These are phyloP conservation scores for Scedosporium dehoogii DNA, from an alignment of 2,329 filamentous ascomycete species.

Conservation along the genomic window DNA sequence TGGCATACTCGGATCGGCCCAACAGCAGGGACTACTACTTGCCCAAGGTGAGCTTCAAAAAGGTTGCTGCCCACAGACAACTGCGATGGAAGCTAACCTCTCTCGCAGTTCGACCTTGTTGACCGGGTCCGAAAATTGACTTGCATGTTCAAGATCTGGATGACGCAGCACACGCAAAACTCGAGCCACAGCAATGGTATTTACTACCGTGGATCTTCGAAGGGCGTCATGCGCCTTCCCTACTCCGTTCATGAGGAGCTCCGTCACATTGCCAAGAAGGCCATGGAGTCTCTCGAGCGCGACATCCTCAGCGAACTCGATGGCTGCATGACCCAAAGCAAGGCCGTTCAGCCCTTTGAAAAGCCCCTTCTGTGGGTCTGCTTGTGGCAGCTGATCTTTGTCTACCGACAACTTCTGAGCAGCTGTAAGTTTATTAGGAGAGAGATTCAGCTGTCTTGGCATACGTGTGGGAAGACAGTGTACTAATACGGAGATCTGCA, in stretches of 20 bases:
- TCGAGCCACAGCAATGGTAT: slow-evolving; percentile 28
- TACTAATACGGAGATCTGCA: neutral
- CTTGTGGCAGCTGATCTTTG: slow-evolving; percentile 39
- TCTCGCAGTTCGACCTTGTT: slow-evolving; percentile 28
- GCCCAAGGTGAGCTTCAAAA: slow-evolving; percentile 25
- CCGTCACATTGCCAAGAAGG: slow-evolving; percentile 27
- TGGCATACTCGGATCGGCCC: slow-evolving; percentile 22
- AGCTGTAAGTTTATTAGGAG: neutral
- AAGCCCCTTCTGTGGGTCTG: slow-evolving; percentile 36
- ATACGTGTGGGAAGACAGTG: neutral
- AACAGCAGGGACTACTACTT: slow-evolving; percentile 18
- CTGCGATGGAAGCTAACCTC: neutral
- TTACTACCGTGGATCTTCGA: neutral
- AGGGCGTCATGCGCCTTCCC: slow-evolving; percentile 17
- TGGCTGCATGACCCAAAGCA: slow-evolving; percentile 25
- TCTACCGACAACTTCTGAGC: slow-evolving; percentile 32
- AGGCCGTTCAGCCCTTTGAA: slow-evolving; percentile 26
- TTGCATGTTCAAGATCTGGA: slow-evolving; percentile 41
- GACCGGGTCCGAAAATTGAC: slow-evolving; percentile 34
- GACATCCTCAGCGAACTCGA: slow-evolving; percentile 31
- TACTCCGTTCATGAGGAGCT: slow-evolving; percentile 30
- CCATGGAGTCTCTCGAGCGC: slow-evolving; percentile 25
- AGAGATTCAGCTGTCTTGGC: neutral
- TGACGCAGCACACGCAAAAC: slow-evolving; percentile 18
- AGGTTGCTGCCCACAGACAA: slow-evolving; percentile 11